Conservation (phyloP, 1,284 basidiomycete genomes). For the Ganoderma sp. region DNA sequence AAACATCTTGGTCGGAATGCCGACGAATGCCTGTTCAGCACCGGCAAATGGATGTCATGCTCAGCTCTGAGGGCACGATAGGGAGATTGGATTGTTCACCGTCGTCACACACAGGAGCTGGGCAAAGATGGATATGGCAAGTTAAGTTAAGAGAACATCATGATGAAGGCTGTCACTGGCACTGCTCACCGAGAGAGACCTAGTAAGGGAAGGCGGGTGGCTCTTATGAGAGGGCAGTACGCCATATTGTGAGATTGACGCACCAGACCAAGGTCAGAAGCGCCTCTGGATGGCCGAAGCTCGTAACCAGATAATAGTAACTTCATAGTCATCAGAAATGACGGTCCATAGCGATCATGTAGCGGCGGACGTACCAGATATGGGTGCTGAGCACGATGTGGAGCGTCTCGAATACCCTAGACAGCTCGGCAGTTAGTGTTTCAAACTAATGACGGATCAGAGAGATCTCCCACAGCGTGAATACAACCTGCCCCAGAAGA, state of each 20-base stretch:
- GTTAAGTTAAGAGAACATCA: not conserved
- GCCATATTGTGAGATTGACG: not conserved
- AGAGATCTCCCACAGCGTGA: not conserved
- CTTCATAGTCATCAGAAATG: not conserved
- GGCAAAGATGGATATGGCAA: not conserved
- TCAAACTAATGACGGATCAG: not conserved
- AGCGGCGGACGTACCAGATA: not conserved
- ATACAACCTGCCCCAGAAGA: not conserved
- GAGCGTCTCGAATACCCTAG: conserved; percentile 16
- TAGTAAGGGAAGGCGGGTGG: not conserved
- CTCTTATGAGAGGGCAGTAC: too few relatives aligned
- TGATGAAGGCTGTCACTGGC: too few relatives aligned
- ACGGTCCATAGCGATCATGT: too few relatives aligned
- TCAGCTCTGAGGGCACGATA: not conserved
- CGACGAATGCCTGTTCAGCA: not conserved
- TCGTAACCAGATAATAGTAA: conserved; percentile 14
- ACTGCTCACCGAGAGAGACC: conserved; percentile 16
- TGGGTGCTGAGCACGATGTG: conserved; percentile 12
- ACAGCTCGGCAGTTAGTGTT: not conserved
- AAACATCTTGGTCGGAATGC: conserved; percentile 12
- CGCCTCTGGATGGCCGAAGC: not conserved
- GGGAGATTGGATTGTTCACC: not conserved
- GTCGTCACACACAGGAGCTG: conserved; percentile 4
- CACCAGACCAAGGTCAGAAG: conserved; percentile 9
- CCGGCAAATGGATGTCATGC: not conserved